Base-by-base conservation (phyloP, 1,284 basidiomycete species). In the Quambalaria eucalypti region DNA sequence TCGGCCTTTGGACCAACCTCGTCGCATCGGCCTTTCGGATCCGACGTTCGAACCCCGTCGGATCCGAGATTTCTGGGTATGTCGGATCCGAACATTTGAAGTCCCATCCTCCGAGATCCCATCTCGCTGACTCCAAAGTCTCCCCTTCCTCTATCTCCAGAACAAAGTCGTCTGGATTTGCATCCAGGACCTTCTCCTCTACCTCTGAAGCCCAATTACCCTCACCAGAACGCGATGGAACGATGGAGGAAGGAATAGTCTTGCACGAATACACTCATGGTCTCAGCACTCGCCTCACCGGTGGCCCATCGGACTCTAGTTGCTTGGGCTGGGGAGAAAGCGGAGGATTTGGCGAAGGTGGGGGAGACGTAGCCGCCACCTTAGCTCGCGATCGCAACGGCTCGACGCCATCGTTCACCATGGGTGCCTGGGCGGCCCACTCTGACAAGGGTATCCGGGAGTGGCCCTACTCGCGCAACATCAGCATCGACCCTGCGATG, bases 361-460 rank as follows among this genome's bases (percentile, higher is more conserved):
- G 88, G 88, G 88, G 88, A 66, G 84, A 83, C 81, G 66, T 56
- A 77, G 77, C 54, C 25, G 65, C 62, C 21, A 52, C 56, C 19
- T 48, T 56, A 4, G 87, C 92, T 71, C 84, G 91, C 80, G 42
- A 46, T 12, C 42, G 42, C 42, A 46, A 46, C 42, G 25, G 25
- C 42, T 46, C 23, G 85, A 87, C 77, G 92, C 83, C 76, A 78
- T 46, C 65, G 64, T 72, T 60, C 55, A 59, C 87, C 4, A 95
- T 96, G 91, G 92, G 91, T 55, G 82, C 87, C 10, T 96, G 92
- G 91, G 92, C 91, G 54, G 85, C 89, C 28, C 91, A 92, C 78
- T 78, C 80, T 40, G 79, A 68, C 4, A 76, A 64, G 1, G 92
- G 92, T 51, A 96, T 97, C 76, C 81, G 92, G 55, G 90, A 91